phyloP scores from a whole-genome alignment of 1,139 yeast genomes.

The Diutina rugosa region DNA sequence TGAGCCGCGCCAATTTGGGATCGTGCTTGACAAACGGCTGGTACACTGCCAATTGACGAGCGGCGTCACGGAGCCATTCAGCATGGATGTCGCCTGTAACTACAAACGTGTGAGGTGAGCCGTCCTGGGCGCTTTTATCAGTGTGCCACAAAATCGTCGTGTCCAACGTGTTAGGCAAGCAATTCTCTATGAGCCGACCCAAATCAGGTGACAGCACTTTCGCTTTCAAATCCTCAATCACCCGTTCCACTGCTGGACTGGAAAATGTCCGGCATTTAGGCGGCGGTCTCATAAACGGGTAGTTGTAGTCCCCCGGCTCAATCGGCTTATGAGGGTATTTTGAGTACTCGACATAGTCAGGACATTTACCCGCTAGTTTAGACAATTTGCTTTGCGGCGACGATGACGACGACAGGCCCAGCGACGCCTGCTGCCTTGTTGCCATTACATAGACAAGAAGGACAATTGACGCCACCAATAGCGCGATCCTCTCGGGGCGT shows the following conservation, averaged over 20 bases:
- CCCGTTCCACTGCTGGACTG: conserved; percentile 50
- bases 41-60: conserved; percentile 71
- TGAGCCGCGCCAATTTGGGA: conserved; percentile 31
- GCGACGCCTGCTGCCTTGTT: background rate
- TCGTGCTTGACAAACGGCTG: conserved; percentile 48
- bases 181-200: conserved; percentile 65
- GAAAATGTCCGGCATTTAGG: conserved; percentile 59
- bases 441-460: background rate
- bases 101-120: conserved; percentile 35
- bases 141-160: conserved; percentile 73
- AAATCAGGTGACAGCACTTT: conserved; percentile 51
- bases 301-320: conserved; percentile 31
- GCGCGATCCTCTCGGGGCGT: background rate
- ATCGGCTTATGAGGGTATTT: conserved; percentile 34
- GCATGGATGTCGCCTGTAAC: conserved; percentile 91
- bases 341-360: conserved; percentile 29
- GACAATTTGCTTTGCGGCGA: background rate
- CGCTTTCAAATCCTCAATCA: conserved; percentile 38
- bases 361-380: conserved; percentile 13
- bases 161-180: conserved; percentile 80
- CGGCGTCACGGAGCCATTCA: conserved; percentile 81
- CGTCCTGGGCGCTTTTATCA: conserved; percentile 4
- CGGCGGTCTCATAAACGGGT: conserved; percentile 71
- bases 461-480: background rate
- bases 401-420: background rate